A percentile compares a stretch with the other conserved stretches of the same genome.
phyloP scores from a whole-genome alignment of 164 flowering plant species.

The Sextonia rubra region DNA sequence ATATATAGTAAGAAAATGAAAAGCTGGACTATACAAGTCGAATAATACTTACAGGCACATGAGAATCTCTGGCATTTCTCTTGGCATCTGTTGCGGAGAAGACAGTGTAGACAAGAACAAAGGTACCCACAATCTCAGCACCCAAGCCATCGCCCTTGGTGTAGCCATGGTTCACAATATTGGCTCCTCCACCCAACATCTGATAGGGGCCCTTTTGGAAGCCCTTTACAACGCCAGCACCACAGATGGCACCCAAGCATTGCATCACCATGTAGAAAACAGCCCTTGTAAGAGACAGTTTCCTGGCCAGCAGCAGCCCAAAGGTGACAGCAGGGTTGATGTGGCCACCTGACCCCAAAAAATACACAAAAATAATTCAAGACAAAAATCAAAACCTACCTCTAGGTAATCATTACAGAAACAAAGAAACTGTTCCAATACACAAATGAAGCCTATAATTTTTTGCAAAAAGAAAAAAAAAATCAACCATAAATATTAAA shows the following conservation, averaged over 20 bases:
- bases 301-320: slow-evolving; percentile 72
- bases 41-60: slow-evolving; percentile 51
- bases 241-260: slow-evolving; percentile 71
- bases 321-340: slow-evolving; percentile 81
- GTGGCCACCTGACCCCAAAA: slow-evolving; percentile 20
- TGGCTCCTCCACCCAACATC: slow-evolving; percentile 52
- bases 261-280: slow-evolving; percentile 77
- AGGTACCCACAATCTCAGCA: slow-evolving; percentile 77
- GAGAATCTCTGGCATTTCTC: slow-evolving; percentile 76
- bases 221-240: slow-evolving; percentile 77
- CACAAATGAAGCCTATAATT: no score
- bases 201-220: slow-evolving; percentile 25
- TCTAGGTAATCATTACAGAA: no score
- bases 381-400: no score
- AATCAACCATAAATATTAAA: no score
- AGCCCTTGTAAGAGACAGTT: slow-evolving; percentile 62
- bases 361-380: background rate
- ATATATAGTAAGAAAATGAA: no score
- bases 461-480: no score
- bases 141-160: slow-evolving; percentile 74
- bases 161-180: slow-evolving; percentile 52
- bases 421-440: no score
- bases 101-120: slow-evolving; percentile 76
- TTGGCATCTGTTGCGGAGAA: slow-evolving; percentile 88
- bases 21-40: no score